phyloP scores from a whole-genome alignment of 2,329 filamentous ascomycete genomes.

The Fusarium dlaminii region DNA sequence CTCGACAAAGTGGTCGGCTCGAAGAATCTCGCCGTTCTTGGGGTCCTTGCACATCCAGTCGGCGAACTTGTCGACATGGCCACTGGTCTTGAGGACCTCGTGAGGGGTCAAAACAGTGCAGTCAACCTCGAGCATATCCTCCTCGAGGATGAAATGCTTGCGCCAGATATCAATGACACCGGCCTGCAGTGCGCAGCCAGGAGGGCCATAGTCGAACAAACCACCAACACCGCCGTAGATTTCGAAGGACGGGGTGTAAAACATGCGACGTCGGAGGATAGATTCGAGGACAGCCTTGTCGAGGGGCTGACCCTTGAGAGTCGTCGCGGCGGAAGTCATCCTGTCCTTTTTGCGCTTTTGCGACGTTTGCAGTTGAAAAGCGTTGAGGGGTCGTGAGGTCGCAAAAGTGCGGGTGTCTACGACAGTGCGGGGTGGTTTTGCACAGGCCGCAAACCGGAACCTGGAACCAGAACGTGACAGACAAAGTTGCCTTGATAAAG shows the following conservation, averaged over 20 bases:
- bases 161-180: conserved; percentile 91
- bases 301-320: conserved; percentile 88
- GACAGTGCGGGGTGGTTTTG: conserved; percentile 36
- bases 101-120: conserved; percentile 94
- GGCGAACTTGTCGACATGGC: conserved; percentile 97
- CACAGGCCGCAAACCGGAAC: conserved; percentile 38
- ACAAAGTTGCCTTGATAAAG: conserved; percentile 33
- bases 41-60: conserved; percentile 99
- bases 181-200: conserved; percentile 84
- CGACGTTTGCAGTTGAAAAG: conserved; percentile 42
- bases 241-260: conserved; percentile 96
- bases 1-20: conserved; percentile 96
- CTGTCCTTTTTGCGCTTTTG: conserved; percentile 37
- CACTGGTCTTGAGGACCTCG: conserved; percentile 92
- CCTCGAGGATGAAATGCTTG: conserved; percentile 91
- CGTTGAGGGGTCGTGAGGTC: conserved; percentile 44
- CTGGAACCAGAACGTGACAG: conserved; percentile 19
- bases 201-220: conserved; percentile 93
- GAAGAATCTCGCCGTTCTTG: conserved; percentile 95
- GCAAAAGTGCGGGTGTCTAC: conserved; percentile 42
- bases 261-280: conserved; percentile 86
- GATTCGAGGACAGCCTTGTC: conserved; percentile 84
- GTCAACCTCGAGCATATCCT: conserved; percentile 96
- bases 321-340: conserved; percentile 70
- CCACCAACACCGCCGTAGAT: conserved; percentile 91